Evolutionary conservation across 139 green algal species (phyloP).

Genomic region (Desmodesmus armatus): DNA sequence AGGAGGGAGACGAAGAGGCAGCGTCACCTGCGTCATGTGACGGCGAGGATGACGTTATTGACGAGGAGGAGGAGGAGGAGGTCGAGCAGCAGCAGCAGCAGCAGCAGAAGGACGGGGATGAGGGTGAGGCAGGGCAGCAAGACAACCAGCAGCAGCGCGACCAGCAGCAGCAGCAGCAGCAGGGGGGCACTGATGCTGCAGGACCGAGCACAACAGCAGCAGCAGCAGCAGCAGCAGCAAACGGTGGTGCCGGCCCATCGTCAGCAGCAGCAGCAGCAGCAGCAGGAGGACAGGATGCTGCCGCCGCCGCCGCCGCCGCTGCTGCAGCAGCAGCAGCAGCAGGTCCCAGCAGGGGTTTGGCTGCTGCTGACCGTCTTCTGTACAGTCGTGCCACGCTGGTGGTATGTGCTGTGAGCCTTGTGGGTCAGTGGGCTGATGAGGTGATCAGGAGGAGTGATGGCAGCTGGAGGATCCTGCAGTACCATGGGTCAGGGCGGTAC

Average conservation of each 20-base stretch:
- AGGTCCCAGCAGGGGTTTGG: neutral
- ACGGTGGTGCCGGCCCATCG: neutral
- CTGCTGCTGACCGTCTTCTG: neutral
- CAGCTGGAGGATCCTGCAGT: slow-evolving; percentile 14
- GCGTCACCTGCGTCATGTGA: neutral
- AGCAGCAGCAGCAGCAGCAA: slow-evolving; percentile 7
- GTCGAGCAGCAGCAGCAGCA: neutral
- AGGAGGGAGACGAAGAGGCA: neutral
- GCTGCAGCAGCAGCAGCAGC: neutral
- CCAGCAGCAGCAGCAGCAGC: neutral
- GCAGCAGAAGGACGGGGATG: no score
- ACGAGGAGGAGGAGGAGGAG: neutral
- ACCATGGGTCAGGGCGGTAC: slow-evolving; percentile 10
- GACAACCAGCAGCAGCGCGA: neutral
- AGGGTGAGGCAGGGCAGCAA: neutral
- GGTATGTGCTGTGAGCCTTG: slow-evolving; percentile 19
- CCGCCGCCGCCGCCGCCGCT: neutral
- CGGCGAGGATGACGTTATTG: neutral
- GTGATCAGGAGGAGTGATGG: neutral
- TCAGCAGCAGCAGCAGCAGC: slow-evolving; percentile 1
- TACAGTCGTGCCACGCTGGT: slow-evolving; percentile 21
- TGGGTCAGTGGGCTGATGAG: slow-evolving; percentile 17
- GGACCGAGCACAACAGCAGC: neutral
- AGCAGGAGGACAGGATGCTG: neutral
- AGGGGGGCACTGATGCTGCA: neutral